A percentile compares a stretch with the other conserved stretches of the same genome.
These are phyloP conservation scores for Hondaea fermentalgiana DNA, from an alignment of 108 stramenopile species.

Conservation along the genomic window DNA sequence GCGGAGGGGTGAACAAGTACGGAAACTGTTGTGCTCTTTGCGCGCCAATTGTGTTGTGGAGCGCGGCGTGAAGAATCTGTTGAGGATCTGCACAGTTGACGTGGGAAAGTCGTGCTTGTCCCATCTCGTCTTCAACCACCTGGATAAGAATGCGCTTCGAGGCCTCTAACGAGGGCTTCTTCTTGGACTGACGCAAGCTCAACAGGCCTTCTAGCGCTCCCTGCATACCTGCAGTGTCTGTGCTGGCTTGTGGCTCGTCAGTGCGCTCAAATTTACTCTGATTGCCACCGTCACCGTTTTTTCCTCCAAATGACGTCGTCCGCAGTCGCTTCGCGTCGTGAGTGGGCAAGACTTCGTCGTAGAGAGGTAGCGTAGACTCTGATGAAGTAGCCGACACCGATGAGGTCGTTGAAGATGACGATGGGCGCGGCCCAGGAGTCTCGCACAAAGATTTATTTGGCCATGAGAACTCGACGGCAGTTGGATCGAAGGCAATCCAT, in stretches of 20 bases:
- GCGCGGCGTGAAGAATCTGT: background rate
- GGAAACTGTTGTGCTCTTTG: too few relatives aligned
- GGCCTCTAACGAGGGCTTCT: too few relatives aligned
- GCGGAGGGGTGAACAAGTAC: too few relatives aligned
- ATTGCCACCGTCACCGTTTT: too few relatives aligned
- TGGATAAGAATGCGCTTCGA: background rate
- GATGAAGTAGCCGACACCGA: background rate
- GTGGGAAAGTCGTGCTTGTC: background rate
- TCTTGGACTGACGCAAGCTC: background rate
- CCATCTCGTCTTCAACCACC: background rate
- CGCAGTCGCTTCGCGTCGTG: too few relatives aligned
- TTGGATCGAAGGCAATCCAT: background rate
- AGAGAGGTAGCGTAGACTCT: background rate
- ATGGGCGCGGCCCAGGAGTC: background rate
- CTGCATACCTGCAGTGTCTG: background rate
- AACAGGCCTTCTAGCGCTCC: background rate
- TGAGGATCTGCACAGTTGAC: background rate
- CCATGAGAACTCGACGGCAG: background rate
- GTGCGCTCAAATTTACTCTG: too few relatives aligned
- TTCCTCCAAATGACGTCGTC: too few relatives aligned
- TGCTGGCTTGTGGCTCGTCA: too few relatives aligned
- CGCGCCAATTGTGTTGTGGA: background rate
- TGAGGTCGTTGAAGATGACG: background rate
- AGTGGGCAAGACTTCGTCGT: background rate
- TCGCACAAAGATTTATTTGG: background rate